phyloP scores from a whole-genome alignment of 75 land plant species.

The Selaginella moellendorffii region DNA sequence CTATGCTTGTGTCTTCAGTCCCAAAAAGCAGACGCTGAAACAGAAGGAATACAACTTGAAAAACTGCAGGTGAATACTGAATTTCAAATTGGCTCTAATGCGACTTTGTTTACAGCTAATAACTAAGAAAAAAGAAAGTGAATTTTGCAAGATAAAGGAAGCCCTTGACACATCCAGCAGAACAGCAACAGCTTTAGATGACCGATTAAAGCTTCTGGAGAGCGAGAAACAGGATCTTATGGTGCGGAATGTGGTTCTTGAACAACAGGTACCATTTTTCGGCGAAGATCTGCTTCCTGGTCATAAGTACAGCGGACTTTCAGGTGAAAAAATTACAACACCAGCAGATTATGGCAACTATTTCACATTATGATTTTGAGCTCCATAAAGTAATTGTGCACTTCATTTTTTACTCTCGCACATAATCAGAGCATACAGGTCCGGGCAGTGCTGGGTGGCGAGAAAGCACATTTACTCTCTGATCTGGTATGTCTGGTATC shows the following conservation, averaged over 20 bases:
- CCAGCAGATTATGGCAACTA: constrained; percentile 14
- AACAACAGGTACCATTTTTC: constrained; percentile 22
- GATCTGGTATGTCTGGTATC: constrained; percentile 16
- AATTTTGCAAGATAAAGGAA: constrained; percentile 12
- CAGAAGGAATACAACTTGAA: too few species aligned
- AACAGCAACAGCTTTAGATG: constrained; percentile 6
- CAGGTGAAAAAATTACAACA: constrained; percentile 19
- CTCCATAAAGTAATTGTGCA: constrained; percentile 15
- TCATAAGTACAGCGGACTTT: background rate
- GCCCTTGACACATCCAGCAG: constrained; percentile 11
- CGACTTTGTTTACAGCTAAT: constrained; percentile 7
- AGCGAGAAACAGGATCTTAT: constrained; percentile 12
- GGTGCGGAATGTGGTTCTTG: constrained; percentile 17
- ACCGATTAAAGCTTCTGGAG: constrained; percentile 13
- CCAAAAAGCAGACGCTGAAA: too few species aligned
- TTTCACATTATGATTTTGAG: constrained; percentile 26
- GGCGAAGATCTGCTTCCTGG: background rate
- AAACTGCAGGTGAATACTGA: too few species aligned
- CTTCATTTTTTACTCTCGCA: background rate
- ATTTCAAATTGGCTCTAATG: too few species aligned
- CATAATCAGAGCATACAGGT: constrained; percentile 14
- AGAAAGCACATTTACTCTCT: constrained; percentile 22
- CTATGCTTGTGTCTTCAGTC: too few species aligned
- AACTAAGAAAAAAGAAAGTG: constrained; percentile 14
- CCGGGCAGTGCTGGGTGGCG: constrained; percentile 23